Conservation (phyloP, 1,284 basidiomycete species). For the Spongiforma sp. region DNA sequence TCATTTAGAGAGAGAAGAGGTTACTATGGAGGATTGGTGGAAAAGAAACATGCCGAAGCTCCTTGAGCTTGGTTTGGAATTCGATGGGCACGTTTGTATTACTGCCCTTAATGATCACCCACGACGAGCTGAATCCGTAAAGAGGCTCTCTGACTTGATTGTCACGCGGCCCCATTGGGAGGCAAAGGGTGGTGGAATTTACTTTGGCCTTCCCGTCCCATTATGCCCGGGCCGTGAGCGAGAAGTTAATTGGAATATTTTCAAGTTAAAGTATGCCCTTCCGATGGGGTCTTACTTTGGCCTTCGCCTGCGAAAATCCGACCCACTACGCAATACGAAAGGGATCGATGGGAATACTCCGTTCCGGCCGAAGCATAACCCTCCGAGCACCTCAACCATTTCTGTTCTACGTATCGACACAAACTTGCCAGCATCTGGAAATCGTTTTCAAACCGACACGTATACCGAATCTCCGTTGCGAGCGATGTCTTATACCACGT, state of each 20-base stretch:
- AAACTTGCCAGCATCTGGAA: no score
- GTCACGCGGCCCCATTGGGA: background rate
- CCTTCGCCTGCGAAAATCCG: no score
- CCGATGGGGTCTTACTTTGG: no score
- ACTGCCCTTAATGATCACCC: slow-evolving; percentile 16
- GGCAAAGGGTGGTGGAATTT: background rate
- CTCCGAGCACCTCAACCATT: no score
- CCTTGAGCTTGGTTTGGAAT: slow-evolving; percentile 17
- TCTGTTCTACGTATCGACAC: slow-evolving; percentile 7
- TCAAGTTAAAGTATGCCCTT: no score
- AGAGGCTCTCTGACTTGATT: slow-evolving; percentile 20
- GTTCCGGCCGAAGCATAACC: no score
- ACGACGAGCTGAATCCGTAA: slow-evolving; percentile 17
- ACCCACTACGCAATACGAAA: no score
- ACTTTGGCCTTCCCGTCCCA: slow-evolving; percentile 20
- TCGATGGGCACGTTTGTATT: slow-evolving; percentile 34
- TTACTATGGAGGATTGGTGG: slow-evolving; percentile 39
- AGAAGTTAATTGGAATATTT: background rate
- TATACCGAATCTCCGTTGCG: slow-evolving; percentile 3
- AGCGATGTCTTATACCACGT: slow-evolving; percentile 19
- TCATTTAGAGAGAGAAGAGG: slow-evolving; percentile 19
- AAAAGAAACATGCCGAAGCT: slow-evolving; percentile 14
- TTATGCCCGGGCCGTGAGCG: background rate
- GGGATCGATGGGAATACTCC: no score
- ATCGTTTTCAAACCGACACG: no score